Evolutionary conservation across 345 rosid genomes (phyloP).

Genomic region (Eucalyptus curtisii): DNA sequence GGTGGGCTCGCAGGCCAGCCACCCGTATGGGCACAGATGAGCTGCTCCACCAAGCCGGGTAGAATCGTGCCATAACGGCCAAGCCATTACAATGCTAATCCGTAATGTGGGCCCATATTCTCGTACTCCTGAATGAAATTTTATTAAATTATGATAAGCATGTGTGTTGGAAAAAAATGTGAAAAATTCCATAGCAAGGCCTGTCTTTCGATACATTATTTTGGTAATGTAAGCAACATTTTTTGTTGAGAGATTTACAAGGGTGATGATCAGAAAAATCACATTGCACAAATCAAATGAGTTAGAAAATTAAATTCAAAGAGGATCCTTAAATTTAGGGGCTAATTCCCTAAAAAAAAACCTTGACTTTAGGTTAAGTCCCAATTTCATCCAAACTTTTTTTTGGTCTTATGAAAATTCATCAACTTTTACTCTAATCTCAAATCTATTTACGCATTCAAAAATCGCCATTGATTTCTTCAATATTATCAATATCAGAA

Average conservation of each 20-base stretch:
- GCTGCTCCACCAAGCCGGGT: background rate
- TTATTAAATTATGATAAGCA: background rate
- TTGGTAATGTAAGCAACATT: background rate
- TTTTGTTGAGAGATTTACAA: background rate
- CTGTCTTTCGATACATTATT: background rate
- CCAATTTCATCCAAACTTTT: too few relatives aligned
- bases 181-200: background rate
- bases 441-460: too few relatives aligned
- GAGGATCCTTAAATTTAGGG: background rate
- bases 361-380: background rate
- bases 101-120: background rate
- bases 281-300: background rate
- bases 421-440: too few relatives aligned
- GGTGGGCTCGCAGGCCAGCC: background rate
- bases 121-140: background rate
- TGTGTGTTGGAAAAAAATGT: background rate
- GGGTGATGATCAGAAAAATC: background rate
- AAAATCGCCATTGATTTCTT: too few relatives aligned
- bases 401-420: background rate
- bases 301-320: background rate
- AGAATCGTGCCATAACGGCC: background rate
- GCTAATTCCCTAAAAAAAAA: too few relatives aligned
- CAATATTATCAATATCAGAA: too few relatives aligned
- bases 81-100: background rate
- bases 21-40: background rate